Base-by-base conservation (phyloP, 495 filamentous ascomycete species). In the Trichoderma asperelloides region DNA sequence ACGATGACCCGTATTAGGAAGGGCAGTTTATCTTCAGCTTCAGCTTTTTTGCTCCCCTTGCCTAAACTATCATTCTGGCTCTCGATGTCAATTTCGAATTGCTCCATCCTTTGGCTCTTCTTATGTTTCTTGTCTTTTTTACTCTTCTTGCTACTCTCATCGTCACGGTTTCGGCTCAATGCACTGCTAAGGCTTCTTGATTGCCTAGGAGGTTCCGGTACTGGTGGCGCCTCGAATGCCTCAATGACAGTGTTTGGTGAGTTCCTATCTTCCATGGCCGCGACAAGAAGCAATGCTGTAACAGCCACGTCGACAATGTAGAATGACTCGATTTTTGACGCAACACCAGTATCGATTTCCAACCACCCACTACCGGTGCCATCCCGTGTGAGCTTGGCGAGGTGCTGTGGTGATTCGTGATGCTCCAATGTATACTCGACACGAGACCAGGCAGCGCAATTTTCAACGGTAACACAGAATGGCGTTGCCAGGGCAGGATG, bases 271-370 rank as follows among this genome's bases (percentile, higher is more conserved):
- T 91, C 88, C 0, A 84, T 77, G 66, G 86, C 79, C 0, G 89
- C 89, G 25, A 94, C 89, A 15, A 90, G 79, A 40, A 92, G 73
- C 16, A 92, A 78, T 0, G 90, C 88, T 3, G 86, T 83, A 11
- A 91, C 81, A 2, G 85, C 81, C 0, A 91, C 89, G 73, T 94
- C 91, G n/a, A 93, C 83, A 4, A 91, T 80, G 71, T 91, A 92
- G 47, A 91, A 81, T 47, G 86, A 87, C 30, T 85, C 82, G 62
- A 84, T 73, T 67, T 78, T 78, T 27, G 75, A 71, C 8, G 83
- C 82, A 13, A 84, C 78, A 3, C 73, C 72, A 15, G 84, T 85
- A 69, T 85, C 82, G 15, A 85, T 73, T 69, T 85, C 81, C 16
- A 86, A 70, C 74, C 76, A 84, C 21, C 83, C 83, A 18, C 71